Conservation (phyloP, 202 grass and related monocot genomes). For the Carex sylvatica region DNA sequence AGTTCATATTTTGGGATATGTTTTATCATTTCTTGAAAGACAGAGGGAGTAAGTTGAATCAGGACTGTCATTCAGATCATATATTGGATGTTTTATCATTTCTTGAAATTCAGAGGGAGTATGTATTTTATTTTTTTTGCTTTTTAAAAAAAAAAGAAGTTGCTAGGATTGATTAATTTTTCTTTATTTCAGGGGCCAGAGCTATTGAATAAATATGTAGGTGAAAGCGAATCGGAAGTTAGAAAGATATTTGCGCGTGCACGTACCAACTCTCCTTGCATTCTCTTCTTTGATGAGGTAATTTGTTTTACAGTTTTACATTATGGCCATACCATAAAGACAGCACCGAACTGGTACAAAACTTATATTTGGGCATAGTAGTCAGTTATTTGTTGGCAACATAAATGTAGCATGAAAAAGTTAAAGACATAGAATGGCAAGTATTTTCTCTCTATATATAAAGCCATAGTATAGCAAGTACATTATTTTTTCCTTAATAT, state of each 20-base stretch:
- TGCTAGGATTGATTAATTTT: conserved; percentile 10
- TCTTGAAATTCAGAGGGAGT: background rate
- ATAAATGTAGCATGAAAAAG: background rate
- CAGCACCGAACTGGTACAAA: background rate
- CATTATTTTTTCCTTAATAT: no score
- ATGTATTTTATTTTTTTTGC: background rate
- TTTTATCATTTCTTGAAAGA: background rate
- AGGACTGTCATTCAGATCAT: background rate
- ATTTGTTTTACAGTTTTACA: background rate
- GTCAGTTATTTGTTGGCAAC: background rate
- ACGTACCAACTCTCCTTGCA: conserved; percentile 68
- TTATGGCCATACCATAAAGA: background rate
- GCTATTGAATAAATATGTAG: conserved; percentile 94
- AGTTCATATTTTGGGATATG: background rate
- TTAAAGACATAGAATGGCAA: background rate
- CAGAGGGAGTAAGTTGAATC: background rate
- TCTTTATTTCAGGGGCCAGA: conserved; percentile 69
- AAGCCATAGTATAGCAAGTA: background rate
- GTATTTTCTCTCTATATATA: background rate
- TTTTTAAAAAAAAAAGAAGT: background rate
- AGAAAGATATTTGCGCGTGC: conserved; percentile 88
- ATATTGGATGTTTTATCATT: background rate
- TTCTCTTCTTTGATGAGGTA: conserved; percentile 98
- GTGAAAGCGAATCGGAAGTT: conserved; percentile 87
- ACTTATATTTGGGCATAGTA: conserved; percentile 3